Evolutionary conservation across 257 asterid species (phyloP).

Genomic region (Nicotiana undulata): DNA sequence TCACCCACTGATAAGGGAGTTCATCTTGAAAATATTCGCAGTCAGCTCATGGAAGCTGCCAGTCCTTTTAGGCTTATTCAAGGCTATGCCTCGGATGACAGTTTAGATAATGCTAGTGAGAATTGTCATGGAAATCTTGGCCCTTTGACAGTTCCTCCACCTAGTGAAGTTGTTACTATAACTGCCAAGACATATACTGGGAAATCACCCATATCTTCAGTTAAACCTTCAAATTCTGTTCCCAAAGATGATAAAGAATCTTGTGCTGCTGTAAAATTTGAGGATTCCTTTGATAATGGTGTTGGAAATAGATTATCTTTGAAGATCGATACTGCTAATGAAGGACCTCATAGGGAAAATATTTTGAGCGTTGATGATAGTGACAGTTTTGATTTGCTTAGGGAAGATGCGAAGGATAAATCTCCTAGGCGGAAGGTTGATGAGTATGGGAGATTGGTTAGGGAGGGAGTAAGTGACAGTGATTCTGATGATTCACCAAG

Average conservation of each 20-base stretch:
- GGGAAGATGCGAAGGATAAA: slow-evolving; percentile 25
- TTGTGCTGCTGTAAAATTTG: slow-evolving; percentile 12
- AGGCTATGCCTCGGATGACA: slow-evolving; percentile 46
- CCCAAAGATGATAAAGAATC: slow-evolving; percentile 23
- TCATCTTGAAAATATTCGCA: slow-evolving; percentile 31
- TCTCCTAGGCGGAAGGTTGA: slow-evolving; percentile 45
- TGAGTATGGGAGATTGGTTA: slow-evolving; percentile 86
- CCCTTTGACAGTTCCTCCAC: slow-evolving; percentile 8
- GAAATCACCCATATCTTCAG: slow-evolving; percentile 9
- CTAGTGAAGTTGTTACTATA: slow-evolving; percentile 21
- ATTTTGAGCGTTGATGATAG: slow-evolving; percentile 12
- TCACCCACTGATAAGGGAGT: slow-evolving; percentile 20
- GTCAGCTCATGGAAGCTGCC: slow-evolving; percentile 27
- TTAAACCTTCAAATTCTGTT: slow-evolving; percentile 23
- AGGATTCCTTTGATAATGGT: slow-evolving; percentile 22
- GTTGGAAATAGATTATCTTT: slow-evolving; percentile 22
- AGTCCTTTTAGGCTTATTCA: slow-evolving; percentile 48
- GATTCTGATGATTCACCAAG: slow-evolving; percentile 60
- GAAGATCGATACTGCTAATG: slow-evolving; percentile 12
- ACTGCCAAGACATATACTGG: slow-evolving; percentile 21
- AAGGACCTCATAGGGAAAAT: slow-evolving; percentile 17
- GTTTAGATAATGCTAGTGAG: slow-evolving; percentile 38
- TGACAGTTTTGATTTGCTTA: slow-evolving; percentile 21
- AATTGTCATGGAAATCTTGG: slow-evolving; percentile 22
- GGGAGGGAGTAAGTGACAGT: slow-evolving; percentile 74